A percentile compares a stretch with the other conserved stretches of the same genome.
These are phyloP conservation scores for Balamuthia mandrillaris DNA, from an alignment of 208 protist genomes.

Conservation along the genomic window DNA sequence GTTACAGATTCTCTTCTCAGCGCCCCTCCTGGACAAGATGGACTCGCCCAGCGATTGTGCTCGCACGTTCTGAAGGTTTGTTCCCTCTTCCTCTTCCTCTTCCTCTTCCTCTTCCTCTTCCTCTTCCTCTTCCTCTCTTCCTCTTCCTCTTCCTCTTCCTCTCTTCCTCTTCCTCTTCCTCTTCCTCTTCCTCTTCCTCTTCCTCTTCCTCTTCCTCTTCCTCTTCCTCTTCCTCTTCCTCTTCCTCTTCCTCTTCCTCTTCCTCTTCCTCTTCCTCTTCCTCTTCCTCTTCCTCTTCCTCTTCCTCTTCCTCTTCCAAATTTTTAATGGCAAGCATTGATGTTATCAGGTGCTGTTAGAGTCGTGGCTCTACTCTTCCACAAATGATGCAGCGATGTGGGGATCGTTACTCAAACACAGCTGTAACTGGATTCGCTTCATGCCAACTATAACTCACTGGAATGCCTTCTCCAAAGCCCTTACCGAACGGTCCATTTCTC, in stretches of 20 bases:
- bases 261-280: too few species aligned
- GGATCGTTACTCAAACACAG: constrained; percentile 21
- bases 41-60: constrained; percentile 37
- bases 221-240: too few species aligned
- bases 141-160: too few species aligned
- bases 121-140: too few species aligned
- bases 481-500: constrained; percentile 30
- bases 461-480: constrained; percentile 36
- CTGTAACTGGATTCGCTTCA: constrained; percentile 38
- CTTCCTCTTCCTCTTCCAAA: too few species aligned
- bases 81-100: not conserved
- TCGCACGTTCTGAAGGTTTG: not conserved
- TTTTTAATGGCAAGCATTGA: too few species aligned
- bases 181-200: too few species aligned
- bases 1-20: constrained; percentile 40
- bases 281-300: too few species aligned
- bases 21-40: not conserved
- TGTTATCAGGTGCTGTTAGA: constrained; percentile 32
- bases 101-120: not conserved
- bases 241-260: too few species aligned
- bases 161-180: too few species aligned
- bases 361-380: constrained; percentile 47
- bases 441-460: constrained; percentile 42
- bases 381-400: constrained; percentile 39
- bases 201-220: too few species aligned